Evolutionary conservation across 1,284 basidiomycete genomes (phyloP), one percentile per base, ranked within the genome.

Genomic region (Cutaneotrichosporon dermatis): DNA sequence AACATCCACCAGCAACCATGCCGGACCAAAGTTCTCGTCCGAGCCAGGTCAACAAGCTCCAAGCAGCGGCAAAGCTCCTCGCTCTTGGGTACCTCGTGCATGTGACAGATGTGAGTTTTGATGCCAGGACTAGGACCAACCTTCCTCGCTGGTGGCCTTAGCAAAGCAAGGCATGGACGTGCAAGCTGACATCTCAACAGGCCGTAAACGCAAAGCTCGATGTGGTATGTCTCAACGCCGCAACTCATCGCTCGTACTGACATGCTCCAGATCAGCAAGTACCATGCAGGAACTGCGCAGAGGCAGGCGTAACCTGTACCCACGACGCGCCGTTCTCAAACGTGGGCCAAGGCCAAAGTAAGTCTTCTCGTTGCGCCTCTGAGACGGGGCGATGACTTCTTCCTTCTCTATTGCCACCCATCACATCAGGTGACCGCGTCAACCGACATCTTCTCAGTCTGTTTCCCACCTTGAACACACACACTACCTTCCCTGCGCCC

Each of bases 291-390:
- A 67, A 69, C 55, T 71, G 69, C 51, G 57, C 66, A 15, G 66
- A 67, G 46, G 68, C 69, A 1, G 55, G 58, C 33, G 64, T 66
- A 10, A 61, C 62, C 15, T 71, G 69, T 53, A 71, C 69, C 1
- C 67, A 69, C 58, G 64, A 69, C 45, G 68, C 69, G 1, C 69
- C 69, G 66, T 71, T 10, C 50, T 71, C 42, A 71, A 71, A 54
- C 63, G 69, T 40, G 69, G 69, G 7, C 69, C 69, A 3, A 44
- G 69, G 25, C 69, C 69, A 55, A 66, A 67, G 68, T 69, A 44
- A 50, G 63, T 60, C 33, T 25, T 16, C 13, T 33, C 33, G 25
- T 25, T 25, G 25, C 25, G 25, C 25, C 25, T 25, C 25, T 25
- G 25, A 25, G 25, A 25, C 42, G 9, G 15, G 43, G 16, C 34